Conservation (phyloP, 371 early-diverging fungal genomes). For the Mortierella sp. region DNA sequence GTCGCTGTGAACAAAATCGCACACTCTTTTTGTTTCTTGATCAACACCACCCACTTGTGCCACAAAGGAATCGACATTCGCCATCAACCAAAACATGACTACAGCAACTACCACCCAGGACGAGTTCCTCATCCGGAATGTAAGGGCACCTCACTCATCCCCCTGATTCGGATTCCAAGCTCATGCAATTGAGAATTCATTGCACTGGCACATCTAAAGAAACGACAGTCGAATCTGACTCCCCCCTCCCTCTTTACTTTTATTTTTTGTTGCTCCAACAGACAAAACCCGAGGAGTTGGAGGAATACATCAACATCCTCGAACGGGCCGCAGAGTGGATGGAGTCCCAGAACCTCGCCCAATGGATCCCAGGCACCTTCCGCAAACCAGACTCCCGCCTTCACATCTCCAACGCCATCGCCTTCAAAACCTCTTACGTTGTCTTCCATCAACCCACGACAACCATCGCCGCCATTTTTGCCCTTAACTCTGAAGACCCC, state of each 20-base stretch:
- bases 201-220: neutral
- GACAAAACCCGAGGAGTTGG: constrained; percentile 35
- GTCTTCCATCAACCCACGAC: constrained; percentile 22
- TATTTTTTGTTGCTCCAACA: neutral
- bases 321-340: constrained; percentile 55
- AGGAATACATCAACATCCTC: constrained; percentile 42
- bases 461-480: constrained; percentile 49
- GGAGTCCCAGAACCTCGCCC: constrained; percentile 43
- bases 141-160: neutral
- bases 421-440: constrained; percentile 28
- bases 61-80: neutral
- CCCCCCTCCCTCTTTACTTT: neutral
- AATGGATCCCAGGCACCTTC: constrained; percentile 55
- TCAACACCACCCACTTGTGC: neutral
- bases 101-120: neutral
- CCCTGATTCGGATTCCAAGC: neutral
- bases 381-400: constrained; percentile 23
- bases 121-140: constrained; percentile 45
- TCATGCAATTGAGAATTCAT: neutral
- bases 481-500: constrained; percentile 43
- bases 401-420: constrained; percentile 36
- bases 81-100: neutral
- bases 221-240: neutral
- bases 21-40: neutral
- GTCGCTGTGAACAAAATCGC: neutral